phyloP scores from a whole-genome alignment of 1,139 yeast species.

The Pichia sp. region DNA sequence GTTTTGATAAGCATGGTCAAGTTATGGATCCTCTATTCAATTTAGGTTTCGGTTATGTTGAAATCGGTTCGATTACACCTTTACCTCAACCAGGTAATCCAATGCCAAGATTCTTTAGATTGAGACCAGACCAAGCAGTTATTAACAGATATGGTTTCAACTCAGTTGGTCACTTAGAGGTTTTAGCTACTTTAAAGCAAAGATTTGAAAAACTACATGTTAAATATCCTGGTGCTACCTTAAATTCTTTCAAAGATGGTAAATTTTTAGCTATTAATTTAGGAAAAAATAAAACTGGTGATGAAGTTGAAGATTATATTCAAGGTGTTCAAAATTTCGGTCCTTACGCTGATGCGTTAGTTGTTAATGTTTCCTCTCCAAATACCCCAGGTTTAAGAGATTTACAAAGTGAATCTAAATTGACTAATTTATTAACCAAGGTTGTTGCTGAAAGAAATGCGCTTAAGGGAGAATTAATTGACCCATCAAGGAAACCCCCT shows the following conservation, averaged over 20 bases:
- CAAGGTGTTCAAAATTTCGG: slow-evolving; percentile 80
- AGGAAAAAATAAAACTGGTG: slow-evolving; percentile 90
- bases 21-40: slow-evolving; percentile 79
- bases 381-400: slow-evolving; percentile 93
- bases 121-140: slow-evolving; percentile 80
- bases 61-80: slow-evolving; percentile 91
- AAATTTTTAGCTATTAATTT: slow-evolving; percentile 74
- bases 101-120: slow-evolving; percentile 78
- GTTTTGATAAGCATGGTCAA: slow-evolving; percentile 90
- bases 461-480: slow-evolving; percentile 36
- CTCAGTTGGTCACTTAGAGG: slow-evolving; percentile 78
- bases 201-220: slow-evolving; percentile 43
- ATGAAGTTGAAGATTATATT: slow-evolving; percentile 79
- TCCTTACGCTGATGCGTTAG: slow-evolving; percentile 79
- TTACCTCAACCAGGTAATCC: slow-evolving; percentile 93
- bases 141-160: slow-evolving; percentile 94
- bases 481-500: slow-evolving; percentile 50
- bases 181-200: slow-evolving; percentile 54
- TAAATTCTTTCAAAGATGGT: slow-evolving; percentile 56
- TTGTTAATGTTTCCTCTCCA: slow-evolving; percentile 92
- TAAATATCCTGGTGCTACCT: slow-evolving; percentile 31
- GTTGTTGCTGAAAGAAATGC: slow-evolving; percentile 56
- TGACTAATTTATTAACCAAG: slow-evolving; percentile 58
- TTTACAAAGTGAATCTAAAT: slow-evolving; percentile 69
- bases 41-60: slow-evolving; percentile 83